phyloP scores from a whole-genome alignment of 768 basidiomycete genomes.

The Xerocomellus amylosporus region DNA sequence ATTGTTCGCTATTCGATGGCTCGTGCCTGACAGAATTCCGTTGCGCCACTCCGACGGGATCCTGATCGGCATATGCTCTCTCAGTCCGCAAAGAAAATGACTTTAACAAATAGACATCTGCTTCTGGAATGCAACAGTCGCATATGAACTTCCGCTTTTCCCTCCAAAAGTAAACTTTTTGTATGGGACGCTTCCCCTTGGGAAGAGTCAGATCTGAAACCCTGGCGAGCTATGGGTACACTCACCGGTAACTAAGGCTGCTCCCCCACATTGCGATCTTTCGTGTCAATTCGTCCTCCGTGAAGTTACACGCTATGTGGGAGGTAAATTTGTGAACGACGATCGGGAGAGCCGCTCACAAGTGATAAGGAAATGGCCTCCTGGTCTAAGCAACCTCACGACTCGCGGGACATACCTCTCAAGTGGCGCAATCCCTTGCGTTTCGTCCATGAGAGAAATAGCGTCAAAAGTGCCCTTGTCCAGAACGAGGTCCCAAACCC shows the following conservation, averaged over 20 bases:
- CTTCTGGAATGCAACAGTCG: constrained; percentile 70
- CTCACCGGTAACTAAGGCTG: constrained; percentile 65
- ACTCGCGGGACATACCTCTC: constrained; percentile 61
- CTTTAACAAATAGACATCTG: background rate
- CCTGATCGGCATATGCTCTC: background rate
- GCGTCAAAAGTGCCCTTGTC: constrained; percentile 93
- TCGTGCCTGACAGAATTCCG: background rate
- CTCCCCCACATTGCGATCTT: constrained; percentile 49
- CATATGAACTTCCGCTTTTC: constrained; percentile 63
- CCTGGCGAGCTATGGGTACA: background rate
- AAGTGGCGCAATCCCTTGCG: constrained; percentile 49
- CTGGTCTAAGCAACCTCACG: constrained; percentile 54
- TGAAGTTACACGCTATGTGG: constrained; percentile 74
- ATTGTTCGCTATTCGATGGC: background rate
- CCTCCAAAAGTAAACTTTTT: constrained; percentile 76
- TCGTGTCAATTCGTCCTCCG: constrained; percentile 65
- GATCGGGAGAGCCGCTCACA: constrained; percentile 46
- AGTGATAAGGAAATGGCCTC: constrained; percentile 74
- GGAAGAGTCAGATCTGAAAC: background rate
- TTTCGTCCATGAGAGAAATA: constrained; percentile 66
- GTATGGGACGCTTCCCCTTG: constrained; percentile 70
- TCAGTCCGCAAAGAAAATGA: too few species aligned
- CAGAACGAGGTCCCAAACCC: constrained; percentile 67
- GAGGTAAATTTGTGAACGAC: background rate
- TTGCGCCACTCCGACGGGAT: background rate